A percentile compares a stretch with the other conserved stretches of the same genome.
These are phyloP conservation scores for Calonectria pseudoreteaudii DNA, from an alignment of 2,329 filamentous ascomycete species.

Conservation along the genomic window DNA sequence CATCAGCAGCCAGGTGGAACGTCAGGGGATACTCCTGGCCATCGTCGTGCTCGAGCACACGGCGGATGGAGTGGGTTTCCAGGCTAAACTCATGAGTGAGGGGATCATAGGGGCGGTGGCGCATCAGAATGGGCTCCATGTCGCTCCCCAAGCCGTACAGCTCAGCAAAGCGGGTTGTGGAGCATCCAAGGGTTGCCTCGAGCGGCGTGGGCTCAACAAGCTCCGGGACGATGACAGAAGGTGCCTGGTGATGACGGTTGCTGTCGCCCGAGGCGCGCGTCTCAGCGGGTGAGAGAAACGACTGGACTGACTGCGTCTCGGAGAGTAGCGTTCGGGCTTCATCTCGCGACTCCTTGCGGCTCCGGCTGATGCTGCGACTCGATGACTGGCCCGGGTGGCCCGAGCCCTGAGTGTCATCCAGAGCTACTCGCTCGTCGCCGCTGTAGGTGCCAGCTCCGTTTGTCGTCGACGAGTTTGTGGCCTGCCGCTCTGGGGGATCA, in stretches of 20 bases:
- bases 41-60: constrained; percentile 63
- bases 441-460: constrained; percentile 27
- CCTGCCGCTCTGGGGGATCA: constrained; percentile 44
- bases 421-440: constrained; percentile 30
- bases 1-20: constrained; percentile 48
- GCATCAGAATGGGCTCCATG: constrained; percentile 50
- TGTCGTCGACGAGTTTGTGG: constrained; percentile 30
- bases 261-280: constrained; percentile 42
- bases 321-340: constrained; percentile 39
- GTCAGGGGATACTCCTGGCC: constrained; percentile 47
- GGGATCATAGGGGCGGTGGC: constrained; percentile 64
- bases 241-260: constrained; percentile 22
- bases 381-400: constrained; percentile 8
- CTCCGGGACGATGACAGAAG: constrained; percentile 32
- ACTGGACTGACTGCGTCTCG: constrained; percentile 37
- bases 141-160: constrained; percentile 49
- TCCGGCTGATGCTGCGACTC: constrained; percentile 25
- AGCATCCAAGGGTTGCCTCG: constrained; percentile 41
- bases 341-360: constrained; percentile 39
- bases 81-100: constrained; percentile 54
- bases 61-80: constrained; percentile 71
- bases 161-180: constrained; percentile 44
- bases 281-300: constrained; percentile 42
- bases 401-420: constrained; percentile 26
- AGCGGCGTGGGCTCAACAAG: constrained; percentile 28